Conservation (phyloP, 1,284 basidiomycete species). For the Tranzscheliella williamsii region DNA sequence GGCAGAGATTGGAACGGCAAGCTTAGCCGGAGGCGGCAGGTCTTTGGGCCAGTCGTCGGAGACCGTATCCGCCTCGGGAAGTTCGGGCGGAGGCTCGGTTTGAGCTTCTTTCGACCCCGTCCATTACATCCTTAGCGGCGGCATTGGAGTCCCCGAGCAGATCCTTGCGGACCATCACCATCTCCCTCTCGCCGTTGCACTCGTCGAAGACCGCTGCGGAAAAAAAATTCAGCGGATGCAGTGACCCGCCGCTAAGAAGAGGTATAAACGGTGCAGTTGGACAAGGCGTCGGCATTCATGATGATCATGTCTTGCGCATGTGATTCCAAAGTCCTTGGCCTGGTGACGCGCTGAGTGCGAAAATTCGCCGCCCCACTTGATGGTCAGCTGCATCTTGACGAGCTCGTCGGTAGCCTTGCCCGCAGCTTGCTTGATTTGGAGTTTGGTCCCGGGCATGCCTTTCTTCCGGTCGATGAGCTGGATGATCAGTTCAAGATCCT, state of each 20-base stretch:
- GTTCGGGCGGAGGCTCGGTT: constrained; percentile 87
- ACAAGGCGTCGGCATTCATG: constrained; percentile 63
- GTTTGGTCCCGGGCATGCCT: constrained; percentile 57
- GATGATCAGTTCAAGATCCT: constrained; percentile 54
- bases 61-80: constrained; percentile 65
- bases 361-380: constrained; percentile 99
- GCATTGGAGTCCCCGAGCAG: constrained; percentile 97
- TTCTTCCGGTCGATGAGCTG: constrained; percentile 59
- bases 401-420: constrained; percentile 63
- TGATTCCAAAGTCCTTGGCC: constrained; percentile 91
- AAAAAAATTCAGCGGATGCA: constrained; percentile 95
- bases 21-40: constrained; percentile 62
- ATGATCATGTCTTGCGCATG: constrained; percentile 71
- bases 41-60: constrained; percentile 56
- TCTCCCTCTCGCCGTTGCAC: constrained; percentile 35
- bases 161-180: constrained; percentile 81
- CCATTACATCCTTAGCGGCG: constrained; percentile 80
- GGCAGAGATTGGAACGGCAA: constrained; percentile 76
- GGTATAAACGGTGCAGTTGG: constrained; percentile 73
- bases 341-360: constrained; percentile 97
- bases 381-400: constrained; percentile 76
- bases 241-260: constrained; percentile 94
- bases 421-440: constrained; percentile 56
- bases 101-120: constrained; percentile 90
- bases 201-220: constrained; percentile 55